Evolutionary conservation across 2,329 filamentous ascomycete genomes (phyloP).

Genomic region (Paecilomyces formosus): DNA sequence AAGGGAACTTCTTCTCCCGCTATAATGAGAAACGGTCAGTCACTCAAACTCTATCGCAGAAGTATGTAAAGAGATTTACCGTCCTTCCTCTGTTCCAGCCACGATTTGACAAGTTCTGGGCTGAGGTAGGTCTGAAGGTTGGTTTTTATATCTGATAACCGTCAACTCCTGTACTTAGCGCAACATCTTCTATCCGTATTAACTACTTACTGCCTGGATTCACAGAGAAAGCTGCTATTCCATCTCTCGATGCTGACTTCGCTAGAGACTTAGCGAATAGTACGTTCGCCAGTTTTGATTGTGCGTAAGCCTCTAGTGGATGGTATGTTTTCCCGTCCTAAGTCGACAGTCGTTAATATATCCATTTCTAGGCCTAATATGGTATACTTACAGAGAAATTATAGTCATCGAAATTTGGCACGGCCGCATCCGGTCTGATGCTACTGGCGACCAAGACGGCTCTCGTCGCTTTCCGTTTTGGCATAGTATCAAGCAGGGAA

Average conservation of each 20-base stretch:
- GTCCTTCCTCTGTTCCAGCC: slow-evolving; percentile 17
- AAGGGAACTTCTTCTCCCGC: slow-evolving; percentile 15
- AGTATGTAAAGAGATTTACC: slow-evolving; percentile 5
- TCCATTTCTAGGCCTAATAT: neutral
- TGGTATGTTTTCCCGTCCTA: slow-evolving; percentile 19
- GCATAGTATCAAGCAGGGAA: slow-evolving; percentile 9
- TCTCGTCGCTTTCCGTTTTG: slow-evolving; percentile 3
- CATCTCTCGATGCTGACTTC: slow-evolving; percentile 2
- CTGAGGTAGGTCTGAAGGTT: slow-evolving; percentile 15
- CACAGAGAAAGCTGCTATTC: slow-evolving; percentile 15
- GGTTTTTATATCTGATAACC: slow-evolving; percentile 12
- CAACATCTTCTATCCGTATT: neutral
- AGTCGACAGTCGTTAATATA: neutral
- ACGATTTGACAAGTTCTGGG: slow-evolving; percentile 12
- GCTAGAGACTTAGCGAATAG: slow-evolving; percentile 16
- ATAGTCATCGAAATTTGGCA: slow-evolving; percentile 13
- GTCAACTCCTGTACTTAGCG: neutral
- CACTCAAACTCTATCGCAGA: neutral
- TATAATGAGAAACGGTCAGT: slow-evolving; percentile 2
- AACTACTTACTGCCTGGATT: slow-evolving; percentile 19
- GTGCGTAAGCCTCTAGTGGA: slow-evolving; percentile 16
- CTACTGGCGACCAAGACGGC: slow-evolving; percentile 16
- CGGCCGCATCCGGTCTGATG: slow-evolving; percentile 12
- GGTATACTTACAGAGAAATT: slow-evolving; percentile 10
- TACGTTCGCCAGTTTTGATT: slow-evolving; percentile 21